These are phyloP conservation scores for Mucor irregularis DNA, from an alignment of 371 early-diverging fungal genomes.

Conservation along the genomic window DNA sequence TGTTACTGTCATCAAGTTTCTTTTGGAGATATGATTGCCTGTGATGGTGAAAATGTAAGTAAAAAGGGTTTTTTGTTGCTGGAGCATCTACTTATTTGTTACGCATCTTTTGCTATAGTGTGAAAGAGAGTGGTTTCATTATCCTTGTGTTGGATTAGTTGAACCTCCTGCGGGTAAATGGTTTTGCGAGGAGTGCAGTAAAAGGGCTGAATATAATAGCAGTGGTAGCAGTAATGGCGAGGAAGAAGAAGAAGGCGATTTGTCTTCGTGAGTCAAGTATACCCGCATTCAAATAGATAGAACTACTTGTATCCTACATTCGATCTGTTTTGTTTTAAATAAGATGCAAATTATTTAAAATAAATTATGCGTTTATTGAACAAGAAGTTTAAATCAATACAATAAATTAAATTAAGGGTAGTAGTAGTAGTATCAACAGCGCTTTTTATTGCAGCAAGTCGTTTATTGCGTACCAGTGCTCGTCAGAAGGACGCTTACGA, in stretches of 20 bases:
- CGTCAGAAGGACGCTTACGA: slow-evolving; percentile 21
- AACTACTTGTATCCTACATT: too few species aligned
- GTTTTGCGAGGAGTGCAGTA: slow-evolving; percentile 63
- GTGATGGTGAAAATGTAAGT: slow-evolving; percentile 82
- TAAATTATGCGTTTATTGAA: too few species aligned
- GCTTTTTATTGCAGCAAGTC: not conserved
- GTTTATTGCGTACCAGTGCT: not conserved
- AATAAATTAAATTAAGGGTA: too few species aligned
- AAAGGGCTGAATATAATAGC: slow-evolving; percentile 7
- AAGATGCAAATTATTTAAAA: too few species aligned
- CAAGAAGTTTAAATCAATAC: too few species aligned
- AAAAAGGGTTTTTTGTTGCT: not conserved
- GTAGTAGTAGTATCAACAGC: too few species aligned
- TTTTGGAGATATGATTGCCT: slow-evolving; percentile 94
- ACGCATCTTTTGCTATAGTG: slow-evolving; percentile 48
- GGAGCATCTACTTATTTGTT: not conserved
- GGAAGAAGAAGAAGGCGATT: not conserved
- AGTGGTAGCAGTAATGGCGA: slow-evolving; percentile 3
- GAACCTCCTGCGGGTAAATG: slow-evolving; percentile 85
- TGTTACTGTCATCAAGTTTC: slow-evolving; percentile 91
- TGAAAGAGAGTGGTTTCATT: slow-evolving; percentile 92
- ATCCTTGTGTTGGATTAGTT: slow-evolving; percentile 80
- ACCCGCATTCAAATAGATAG: too few species aligned
- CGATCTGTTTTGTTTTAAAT: too few species aligned
- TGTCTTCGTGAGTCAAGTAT: not conserved